phyloP scores from a whole-genome alignment of 306 rosid genomes.

The Abrus precatorius region DNA sequence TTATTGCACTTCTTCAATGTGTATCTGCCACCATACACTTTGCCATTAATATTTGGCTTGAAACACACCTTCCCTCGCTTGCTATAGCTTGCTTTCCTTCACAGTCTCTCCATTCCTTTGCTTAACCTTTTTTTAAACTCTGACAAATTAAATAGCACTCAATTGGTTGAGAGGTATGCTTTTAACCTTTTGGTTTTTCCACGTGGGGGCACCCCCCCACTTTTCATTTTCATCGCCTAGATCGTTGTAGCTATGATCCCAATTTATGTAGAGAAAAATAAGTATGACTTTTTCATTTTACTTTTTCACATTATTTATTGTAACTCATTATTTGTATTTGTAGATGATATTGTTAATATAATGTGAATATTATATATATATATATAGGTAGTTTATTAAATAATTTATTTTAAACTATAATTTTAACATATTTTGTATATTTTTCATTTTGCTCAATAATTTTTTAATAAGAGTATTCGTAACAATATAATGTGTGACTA shows the following conservation, averaged over 20 bases:
- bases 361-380: too few species aligned
- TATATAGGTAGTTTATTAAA: too few species aligned
- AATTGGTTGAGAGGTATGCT: background rate
- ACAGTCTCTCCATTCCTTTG: slow-evolving; percentile 54
- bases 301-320: background rate
- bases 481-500: too few species aligned
- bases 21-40: slow-evolving; percentile 71
- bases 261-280: background rate
- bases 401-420: too few species aligned
- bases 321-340: too few species aligned
- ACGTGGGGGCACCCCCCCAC: slow-evolving; percentile 53
- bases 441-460: too few species aligned
- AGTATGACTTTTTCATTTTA: background rate
- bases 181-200: slow-evolving; percentile 51
- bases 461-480: too few species aligned
- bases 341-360: too few species aligned
- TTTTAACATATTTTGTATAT: too few species aligned
- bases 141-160: slow-evolving; percentile 47
- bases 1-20: slow-evolving; percentile 79
- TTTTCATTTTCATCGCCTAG: slow-evolving; percentile 45
- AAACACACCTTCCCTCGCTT: slow-evolving; percentile 29
- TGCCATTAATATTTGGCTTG: slow-evolving; percentile 58
- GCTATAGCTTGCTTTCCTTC: slow-evolving; percentile 60
- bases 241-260: slow-evolving; percentile 16
- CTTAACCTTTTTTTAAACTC: slow-evolving; percentile 42